A percentile compares a stretch with the other conserved stretches of the same genome.
Evolutionary conservation across 2,329 filamentous ascomycete species (phyloP).

Genomic region (Fusarium mangiferae): DNA sequence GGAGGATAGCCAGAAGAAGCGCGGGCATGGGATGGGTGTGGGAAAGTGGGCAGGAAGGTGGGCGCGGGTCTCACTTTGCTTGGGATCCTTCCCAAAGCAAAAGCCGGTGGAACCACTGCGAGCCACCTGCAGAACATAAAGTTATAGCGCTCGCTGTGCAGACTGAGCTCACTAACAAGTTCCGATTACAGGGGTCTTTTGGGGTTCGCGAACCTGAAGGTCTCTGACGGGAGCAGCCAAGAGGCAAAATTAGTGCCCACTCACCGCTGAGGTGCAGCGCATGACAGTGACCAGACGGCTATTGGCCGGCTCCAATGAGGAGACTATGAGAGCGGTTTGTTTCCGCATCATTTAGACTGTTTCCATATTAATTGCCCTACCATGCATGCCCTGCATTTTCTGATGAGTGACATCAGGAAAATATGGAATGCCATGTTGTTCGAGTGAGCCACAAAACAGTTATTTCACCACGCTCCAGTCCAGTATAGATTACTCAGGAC

Average conservation of each 20-base stretch:
- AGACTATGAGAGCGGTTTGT: constrained; percentile 15
- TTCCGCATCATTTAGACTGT: constrained; percentile 23
- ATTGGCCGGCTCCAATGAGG: constrained; percentile 6
- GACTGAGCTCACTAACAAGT: constrained; percentile 8
- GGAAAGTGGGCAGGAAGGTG: constrained; percentile 39
- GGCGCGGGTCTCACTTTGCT: constrained; percentile 30
- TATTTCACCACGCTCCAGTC: background rate
- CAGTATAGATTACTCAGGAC: background rate
- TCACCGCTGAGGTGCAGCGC: background rate
- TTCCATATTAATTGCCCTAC: constrained; percentile 25
- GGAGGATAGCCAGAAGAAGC: constrained; percentile 10
- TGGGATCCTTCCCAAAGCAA: constrained; percentile 12
- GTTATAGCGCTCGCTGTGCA: constrained; percentile 2
- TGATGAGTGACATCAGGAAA: constrained; percentile 25
- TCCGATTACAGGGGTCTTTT: constrained; percentile 20
- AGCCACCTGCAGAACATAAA: constrained; percentile 15
- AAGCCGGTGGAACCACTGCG: constrained; percentile 17
- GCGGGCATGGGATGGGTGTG: constrained; percentile 12
- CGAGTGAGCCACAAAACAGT: background rate
- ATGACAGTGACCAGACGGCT: constrained; percentile 1
- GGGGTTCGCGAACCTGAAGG: background rate
- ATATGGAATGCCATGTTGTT: background rate
- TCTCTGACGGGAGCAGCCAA: background rate
- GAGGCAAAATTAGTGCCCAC: background rate
- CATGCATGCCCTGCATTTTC: constrained; percentile 11